These are phyloP conservation scores for Diaporthe batatas DNA, from an alignment of 2,329 filamentous ascomycete genomes.

Conservation along the genomic window DNA sequence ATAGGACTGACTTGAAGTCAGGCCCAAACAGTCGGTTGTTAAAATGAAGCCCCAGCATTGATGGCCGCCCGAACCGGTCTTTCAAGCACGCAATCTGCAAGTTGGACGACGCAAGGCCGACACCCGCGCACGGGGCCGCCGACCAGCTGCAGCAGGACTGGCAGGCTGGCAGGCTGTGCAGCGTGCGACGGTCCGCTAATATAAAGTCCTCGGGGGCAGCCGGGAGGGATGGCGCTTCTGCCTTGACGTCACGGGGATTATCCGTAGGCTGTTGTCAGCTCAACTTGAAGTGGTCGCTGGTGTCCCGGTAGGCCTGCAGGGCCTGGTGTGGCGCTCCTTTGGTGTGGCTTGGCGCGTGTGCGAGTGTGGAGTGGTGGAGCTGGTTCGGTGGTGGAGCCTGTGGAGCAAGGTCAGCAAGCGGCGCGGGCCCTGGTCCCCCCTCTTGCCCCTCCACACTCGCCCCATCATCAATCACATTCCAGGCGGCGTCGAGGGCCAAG, in stretches of 20 bases:
- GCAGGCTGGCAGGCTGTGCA: background rate
- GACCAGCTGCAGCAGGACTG: background rate
- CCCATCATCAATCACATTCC: conserved; percentile 23
- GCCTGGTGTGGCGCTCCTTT: background rate
- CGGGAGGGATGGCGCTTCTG: background rate
- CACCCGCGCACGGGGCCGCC: conserved; percentile 27
- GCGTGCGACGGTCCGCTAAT: background rate
- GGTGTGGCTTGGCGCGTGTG: background rate
- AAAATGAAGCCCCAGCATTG: background rate
- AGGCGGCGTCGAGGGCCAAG: background rate
- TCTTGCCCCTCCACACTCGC: background rate
- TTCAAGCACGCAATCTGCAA: conserved; percentile 31
- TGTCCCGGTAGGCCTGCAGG: too few species aligned
- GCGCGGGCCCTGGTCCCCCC: background rate
- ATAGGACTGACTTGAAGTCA: too few species aligned
- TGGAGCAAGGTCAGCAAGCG: background rate
- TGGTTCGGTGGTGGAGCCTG: background rate
- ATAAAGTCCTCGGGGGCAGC: background rate
- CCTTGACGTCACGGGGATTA: conserved; percentile 20
- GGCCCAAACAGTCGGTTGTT: background rate
- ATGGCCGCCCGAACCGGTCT: background rate
- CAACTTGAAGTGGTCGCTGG: background rate
- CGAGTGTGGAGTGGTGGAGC: background rate
- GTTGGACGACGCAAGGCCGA: conserved; percentile 13
- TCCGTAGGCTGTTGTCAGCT: background rate